Evolutionary conservation across 192 early-diverging fungal genomes (phyloP), one percentile per base, ranked within the genome.

Genomic region (Coemansia sp.): DNA sequence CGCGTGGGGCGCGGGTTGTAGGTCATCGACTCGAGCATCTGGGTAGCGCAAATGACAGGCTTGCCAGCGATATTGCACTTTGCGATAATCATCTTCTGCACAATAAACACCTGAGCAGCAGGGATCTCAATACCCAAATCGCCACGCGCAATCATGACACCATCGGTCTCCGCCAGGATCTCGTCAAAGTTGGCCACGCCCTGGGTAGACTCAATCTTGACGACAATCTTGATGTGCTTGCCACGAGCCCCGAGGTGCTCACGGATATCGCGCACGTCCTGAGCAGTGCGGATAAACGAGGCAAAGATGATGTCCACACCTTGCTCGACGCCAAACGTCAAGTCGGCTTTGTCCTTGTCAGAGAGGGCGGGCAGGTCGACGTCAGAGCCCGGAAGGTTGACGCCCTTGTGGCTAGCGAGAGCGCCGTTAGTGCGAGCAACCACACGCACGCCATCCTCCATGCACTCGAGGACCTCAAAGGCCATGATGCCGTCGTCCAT

Each of bases 171-270:
- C 33, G 69, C 81, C 43, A 99, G 83, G 70, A 99, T 99, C 66
- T 95, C 95, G 82, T 98, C 97, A 92, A 99, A 97, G 87, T 99
- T 98, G 80, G 91, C 86, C 34, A 99, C 88, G 64, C 95, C 97
- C 84, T 99, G 94, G 70, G 95, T 93, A 69, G 92, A 94, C 84
- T 99, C 97, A 68, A 99, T 97, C 87, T 99, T 99, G 73, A 88
- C 87, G 56, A 99, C 95, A 66, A 98, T 95, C 85, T 93, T 92
- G 86, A 98, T 98, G 60, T 85, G 65, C 67, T 87, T 89, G 53
- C 93, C 94, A 45, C 86, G 78, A 50, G 89, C 87, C 26, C 92
- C 92, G 31, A 98, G 85, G 40, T 96, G 85, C 21, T 84, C 78
- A 70, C 95, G 89, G 79, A 98, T 96, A 66, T 94, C 93, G 28